Conservation (phyloP, 2,329 filamentous ascomycete genomes). For the Colletotrichum agaves region DNA sequence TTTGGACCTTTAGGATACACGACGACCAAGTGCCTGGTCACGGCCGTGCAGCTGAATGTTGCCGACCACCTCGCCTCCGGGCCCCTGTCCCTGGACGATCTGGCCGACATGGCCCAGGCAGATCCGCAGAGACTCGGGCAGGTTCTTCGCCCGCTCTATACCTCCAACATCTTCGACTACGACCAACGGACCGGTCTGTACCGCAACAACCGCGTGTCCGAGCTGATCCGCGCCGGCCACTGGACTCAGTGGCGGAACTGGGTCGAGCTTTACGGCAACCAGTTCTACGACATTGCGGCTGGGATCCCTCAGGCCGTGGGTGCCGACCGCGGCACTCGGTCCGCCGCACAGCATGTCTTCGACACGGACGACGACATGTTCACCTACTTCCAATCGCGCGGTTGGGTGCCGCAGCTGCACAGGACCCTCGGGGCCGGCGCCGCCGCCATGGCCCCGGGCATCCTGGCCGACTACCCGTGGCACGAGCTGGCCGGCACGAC, state of each 20-base stretch:
- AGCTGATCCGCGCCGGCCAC: constrained; percentile 48
- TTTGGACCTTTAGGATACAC: no score
- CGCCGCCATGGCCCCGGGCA: constrained; percentile 50
- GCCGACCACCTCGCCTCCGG: no score
- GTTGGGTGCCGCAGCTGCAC: constrained; percentile 49
- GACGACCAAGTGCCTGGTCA: no score
- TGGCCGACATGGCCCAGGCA: no score
- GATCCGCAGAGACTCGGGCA: no score
- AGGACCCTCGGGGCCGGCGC: constrained; percentile 51
- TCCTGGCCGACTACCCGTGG: constrained; percentile 55
- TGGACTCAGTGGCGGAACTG: constrained; percentile 58
- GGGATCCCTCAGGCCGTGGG: constrained; percentile 49
- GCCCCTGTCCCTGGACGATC: no score
- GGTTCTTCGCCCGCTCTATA: no score
- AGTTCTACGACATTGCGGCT: constrained; percentile 56
- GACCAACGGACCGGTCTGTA: constrained; percentile 43
- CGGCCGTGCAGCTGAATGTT: no score
- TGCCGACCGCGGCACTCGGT: constrained; percentile 41
- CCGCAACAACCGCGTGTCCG: constrained; percentile 48
- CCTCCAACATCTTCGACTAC: no score
- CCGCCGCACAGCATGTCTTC: constrained; percentile 52
- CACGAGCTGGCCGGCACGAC: constrained; percentile 46
- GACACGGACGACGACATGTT: constrained; percentile 55
- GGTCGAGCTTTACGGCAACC: constrained; percentile 54
- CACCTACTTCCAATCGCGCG: constrained; percentile 48